Percentiles rank a stretch among this genome's conserved stretches.
Conservation (phyloP, 179 eudicot species). For the Spergularia azorica region DNA sequence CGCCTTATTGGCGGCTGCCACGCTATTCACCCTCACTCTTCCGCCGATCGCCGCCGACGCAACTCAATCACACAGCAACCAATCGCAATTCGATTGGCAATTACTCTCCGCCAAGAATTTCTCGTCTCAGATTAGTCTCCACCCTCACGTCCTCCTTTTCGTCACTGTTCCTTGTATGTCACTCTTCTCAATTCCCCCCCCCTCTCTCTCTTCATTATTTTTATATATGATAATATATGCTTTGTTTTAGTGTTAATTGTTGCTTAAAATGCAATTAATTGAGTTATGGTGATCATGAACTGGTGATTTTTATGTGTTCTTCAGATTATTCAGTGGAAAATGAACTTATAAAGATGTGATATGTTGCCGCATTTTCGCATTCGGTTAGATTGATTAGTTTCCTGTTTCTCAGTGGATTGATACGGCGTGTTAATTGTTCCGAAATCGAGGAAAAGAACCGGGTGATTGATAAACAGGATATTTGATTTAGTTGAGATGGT, state of each 20-base stretch:
- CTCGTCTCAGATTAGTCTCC: constrained; percentile 64
- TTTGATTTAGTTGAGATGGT: no score
- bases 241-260: neutral
- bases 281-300: no score
- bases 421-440: neutral
- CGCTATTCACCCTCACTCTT: neutral
- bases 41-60: constrained; percentile 22
- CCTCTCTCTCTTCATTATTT: neutral
- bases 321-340: neutral
- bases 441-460: neutral
- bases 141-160: constrained; percentile 59
- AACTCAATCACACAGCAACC: no score
- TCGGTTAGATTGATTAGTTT: neutral
- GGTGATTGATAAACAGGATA: no score
- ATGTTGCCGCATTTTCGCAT: neutral
- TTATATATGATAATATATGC: neutral
- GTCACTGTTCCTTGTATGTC: constrained; percentile 74
- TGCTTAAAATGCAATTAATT: neutral
- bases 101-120: constrained; percentile 59
- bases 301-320: neutral
- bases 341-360: neutral
- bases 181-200: neutral
- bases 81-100: constrained; percentile 48
- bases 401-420: neutral
- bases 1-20: constrained; percentile 1